phyloP scores from a whole-genome alignment of 2,329 filamentous ascomycete species.

The Volutella citrinella region DNA sequence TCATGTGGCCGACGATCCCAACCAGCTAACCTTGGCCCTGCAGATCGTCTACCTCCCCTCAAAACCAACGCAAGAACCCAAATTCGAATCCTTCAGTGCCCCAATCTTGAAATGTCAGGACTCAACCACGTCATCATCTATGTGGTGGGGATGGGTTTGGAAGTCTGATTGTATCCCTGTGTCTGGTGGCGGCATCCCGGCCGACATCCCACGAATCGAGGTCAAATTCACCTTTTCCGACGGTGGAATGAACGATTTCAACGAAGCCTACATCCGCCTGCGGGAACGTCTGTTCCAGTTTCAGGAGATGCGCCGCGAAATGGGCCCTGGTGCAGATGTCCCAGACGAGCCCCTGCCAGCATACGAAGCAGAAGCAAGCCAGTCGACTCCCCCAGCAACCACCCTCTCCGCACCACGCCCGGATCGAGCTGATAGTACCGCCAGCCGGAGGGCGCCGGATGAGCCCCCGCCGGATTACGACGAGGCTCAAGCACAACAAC shows the following conservation, averaged over 20 bases:
- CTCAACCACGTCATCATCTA: conserved; percentile 73
- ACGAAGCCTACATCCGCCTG: conserved; percentile 76
- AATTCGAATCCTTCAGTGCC: conserved; percentile 81
- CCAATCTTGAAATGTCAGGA: conserved; percentile 87
- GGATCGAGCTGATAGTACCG: conserved; percentile 34
- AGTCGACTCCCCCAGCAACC: conserved; percentile 24
- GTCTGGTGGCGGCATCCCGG: conserved; percentile 76
- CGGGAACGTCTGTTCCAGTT: conserved; percentile 81
- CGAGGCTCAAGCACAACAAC: conserved; percentile 74
- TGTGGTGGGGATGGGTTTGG: conserved; percentile 95
- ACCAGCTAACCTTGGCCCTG: conserved; percentile 7
- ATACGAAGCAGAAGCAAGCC: conserved; percentile 62
- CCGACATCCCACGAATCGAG: conserved; percentile 69
- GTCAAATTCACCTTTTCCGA: conserved; percentile 89
- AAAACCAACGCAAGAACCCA: conserved; percentile 56
- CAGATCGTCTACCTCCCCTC: conserved; percentile 86
- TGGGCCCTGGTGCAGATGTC: conserved; percentile 61
- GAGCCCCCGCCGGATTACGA: conserved; percentile 92
- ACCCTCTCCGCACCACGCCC: conserved; percentile 22
- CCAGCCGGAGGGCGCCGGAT: conserved; percentile 47
- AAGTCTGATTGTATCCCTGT: conserved; percentile 77
- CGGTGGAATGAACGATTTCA: conserved; percentile 91
- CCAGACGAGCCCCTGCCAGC: conserved; percentile 85
- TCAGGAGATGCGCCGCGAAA: conserved; percentile 69
- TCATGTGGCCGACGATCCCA: neutral